Evolutionary conservation across 495 filamentous ascomycete species (phyloP), one percentile per base, ranked within the genome.

Genomic region (Lophiostoma macrostomum): DNA sequence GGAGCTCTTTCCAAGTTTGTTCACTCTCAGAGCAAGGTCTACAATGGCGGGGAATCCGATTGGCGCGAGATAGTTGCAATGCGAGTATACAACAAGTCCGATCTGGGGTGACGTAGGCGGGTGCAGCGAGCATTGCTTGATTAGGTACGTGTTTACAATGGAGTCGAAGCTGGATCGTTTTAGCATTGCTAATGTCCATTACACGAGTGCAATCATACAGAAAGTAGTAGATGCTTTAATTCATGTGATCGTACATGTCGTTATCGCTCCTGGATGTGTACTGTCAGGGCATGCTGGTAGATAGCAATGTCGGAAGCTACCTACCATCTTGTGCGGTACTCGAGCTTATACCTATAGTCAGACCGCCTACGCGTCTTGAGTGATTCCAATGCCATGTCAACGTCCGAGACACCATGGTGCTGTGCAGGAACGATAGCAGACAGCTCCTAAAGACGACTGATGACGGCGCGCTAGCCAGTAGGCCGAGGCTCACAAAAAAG

Each of bases 211-310:
- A n/a, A n/a, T n/a, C n/a, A 64, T 58, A 81, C 75, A 93, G 77
- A 60, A 83, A 81, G 53, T 85, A 84, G 71, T 95, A 94, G 31
- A 94, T 75, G 39, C 81, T 83, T 64, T 94, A 93, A 69, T 93
- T 94, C 56, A 86, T 58, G 31, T 95, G 88, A 36, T 84, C 78
- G 69, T 96, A 97, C 87, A 95, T 93, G 72, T 96, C 91, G 64
- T 96, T 96, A 69, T 98, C 93, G 64, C 77, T 82, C 88, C 88
- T 91, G 20, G 13, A 8, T 14, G 5, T 23, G 31, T 31, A 7
- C 44, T 16, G 53, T 45, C 35, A 36, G 37, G 39, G 40, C 39
- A 50, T 48, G 25, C 19, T 3, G 30, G 31, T 25, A 11, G 30
- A 31, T 11, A 25, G 0, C 20, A 27, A 19, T 56, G 38, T 30